phyloP scores from a whole-genome alignment of 192 early-diverging fungal species.

The Tieghemiomyces parasiticus region DNA sequence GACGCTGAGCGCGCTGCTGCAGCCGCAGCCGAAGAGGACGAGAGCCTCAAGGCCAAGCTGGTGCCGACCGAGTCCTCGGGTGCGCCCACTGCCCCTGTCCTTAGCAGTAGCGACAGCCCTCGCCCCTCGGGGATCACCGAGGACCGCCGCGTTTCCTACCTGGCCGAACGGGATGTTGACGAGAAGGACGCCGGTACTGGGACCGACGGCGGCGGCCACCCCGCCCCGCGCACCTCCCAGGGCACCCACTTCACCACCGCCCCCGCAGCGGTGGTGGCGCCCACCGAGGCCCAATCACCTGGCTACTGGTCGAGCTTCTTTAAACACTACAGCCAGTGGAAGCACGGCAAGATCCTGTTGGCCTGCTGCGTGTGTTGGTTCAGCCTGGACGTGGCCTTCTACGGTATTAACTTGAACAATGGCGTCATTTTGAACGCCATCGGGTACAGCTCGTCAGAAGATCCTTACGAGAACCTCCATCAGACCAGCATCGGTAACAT shows the following conservation, averaged over 20 bases:
- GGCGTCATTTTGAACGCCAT: conserved; percentile 55
- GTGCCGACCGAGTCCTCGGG: too few species aligned
- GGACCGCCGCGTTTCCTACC: conserved; percentile 17
- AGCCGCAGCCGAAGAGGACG: not conserved
- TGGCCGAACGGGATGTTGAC: conserved; percentile 28
- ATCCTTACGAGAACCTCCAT: conserved; percentile 27
- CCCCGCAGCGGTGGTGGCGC: not conserved
- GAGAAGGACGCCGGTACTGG: conserved; percentile 15
- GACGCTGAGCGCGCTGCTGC: too few species aligned
- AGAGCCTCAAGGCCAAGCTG: conserved; percentile 12
- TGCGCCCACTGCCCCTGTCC: too few species aligned
- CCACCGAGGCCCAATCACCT: too few species aligned
- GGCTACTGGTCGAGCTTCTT: conserved; percentile 35
- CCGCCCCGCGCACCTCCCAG: too few species aligned
- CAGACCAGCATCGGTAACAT: conserved; percentile 77
- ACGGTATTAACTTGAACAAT: conserved; percentile 71
- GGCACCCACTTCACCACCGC: too few species aligned
- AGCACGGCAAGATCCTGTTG: conserved; percentile 64
- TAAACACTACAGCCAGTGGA: conserved; percentile 60
- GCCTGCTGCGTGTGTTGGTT: conserved; percentile 66
- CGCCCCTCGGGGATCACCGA: too few species aligned
- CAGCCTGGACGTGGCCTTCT: conserved; percentile 60
- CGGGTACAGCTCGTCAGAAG: conserved; percentile 33
- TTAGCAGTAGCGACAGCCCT: too few species aligned
- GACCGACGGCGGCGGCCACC: too few species aligned